phyloP scores from a whole-genome alignment of 2,329 filamentous ascomycete species.

The Botryotinia convoluta region DNA sequence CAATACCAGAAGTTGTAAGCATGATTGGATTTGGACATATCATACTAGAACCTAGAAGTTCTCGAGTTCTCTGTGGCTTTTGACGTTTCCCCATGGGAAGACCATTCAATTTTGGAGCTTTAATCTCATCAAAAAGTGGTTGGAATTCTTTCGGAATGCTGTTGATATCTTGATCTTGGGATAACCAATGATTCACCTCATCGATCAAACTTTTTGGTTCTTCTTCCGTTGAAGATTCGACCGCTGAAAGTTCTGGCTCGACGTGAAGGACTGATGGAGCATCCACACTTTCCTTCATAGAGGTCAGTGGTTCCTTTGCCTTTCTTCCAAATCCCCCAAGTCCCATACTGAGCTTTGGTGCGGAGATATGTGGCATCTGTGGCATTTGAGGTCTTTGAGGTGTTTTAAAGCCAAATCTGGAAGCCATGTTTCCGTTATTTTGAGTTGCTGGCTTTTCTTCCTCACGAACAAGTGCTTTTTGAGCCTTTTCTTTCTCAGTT shows the following conservation, averaged over 20 bases:
- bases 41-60: conserved; percentile 27
- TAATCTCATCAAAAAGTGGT: conserved; percentile 16
- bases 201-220: conserved; percentile 18
- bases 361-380: conserved; percentile 19
- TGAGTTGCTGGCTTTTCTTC: neutral
- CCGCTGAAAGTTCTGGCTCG: neutral
- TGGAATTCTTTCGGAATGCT: conserved; percentile 19
- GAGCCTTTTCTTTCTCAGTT: conserved; percentile 1
- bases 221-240: neutral
- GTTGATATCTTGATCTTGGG: conserved; percentile 13
- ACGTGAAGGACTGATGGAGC: neutral
- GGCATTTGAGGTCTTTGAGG: conserved; percentile 19
- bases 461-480: neutral
- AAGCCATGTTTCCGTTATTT: conserved; percentile 15
- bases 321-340: conserved; percentile 16
- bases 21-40: conserved; percentile 40
- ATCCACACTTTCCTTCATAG: conserved; percentile 13
- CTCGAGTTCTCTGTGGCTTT: conserved; percentile 14
- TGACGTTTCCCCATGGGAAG: conserved; percentile 7
- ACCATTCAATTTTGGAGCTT: conserved; percentile 14
- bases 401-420: conserved; percentile 20
- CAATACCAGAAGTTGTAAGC: conserved; percentile 36
- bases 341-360: conserved; percentile 20
- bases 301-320: conserved; percentile 6
- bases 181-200: conserved; percentile 20